phyloP scores from a whole-genome alignment of 257 asterid genomes.

The Penstemon davidsonii region DNA sequence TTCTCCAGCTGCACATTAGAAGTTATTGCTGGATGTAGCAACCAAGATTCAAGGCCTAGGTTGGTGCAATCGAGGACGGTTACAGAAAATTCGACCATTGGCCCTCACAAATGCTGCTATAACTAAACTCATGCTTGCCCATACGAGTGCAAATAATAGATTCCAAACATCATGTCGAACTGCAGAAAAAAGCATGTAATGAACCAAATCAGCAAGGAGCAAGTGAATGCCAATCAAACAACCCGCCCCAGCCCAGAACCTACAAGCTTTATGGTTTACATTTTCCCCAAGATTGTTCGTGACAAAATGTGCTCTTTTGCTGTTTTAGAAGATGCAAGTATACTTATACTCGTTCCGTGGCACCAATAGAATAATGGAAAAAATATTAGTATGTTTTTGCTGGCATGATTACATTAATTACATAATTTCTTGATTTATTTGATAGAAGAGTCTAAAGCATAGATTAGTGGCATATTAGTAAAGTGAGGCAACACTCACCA shows the following conservation, averaged over 20 bases:
- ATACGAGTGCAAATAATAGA: slow-evolving; percentile 60
- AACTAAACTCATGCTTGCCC: slow-evolving; percentile 73
- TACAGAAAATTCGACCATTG: slow-evolving; percentile 77
- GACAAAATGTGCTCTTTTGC: too few relatives aligned
- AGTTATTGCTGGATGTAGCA: not conserved
- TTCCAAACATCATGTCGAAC: slow-evolving; percentile 59
- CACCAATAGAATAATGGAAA: not conserved
- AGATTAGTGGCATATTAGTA: too few relatives aligned
- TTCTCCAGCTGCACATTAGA: too few relatives aligned
- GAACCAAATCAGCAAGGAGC: slow-evolving; percentile 20
- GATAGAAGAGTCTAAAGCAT: too few relatives aligned
- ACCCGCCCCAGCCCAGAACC: not conserved
- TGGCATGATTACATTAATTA: too few relatives aligned
- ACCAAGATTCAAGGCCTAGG: slow-evolving; percentile 51
- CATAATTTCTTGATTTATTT: not conserved
- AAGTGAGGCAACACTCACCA: too few relatives aligned
- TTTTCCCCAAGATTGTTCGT: not conserved
- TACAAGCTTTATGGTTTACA: not conserved
- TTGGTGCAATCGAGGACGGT: slow-evolving; percentile 82
- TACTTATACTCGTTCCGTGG: too few relatives aligned
- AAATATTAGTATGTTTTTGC: too few relatives aligned
- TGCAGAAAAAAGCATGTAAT: slow-evolving; percentile 31
- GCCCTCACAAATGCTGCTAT: slow-evolving; percentile 65
- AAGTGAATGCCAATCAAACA: not conserved
- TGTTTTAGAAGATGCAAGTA: too few relatives aligned